These are phyloP conservation scores for Puya raimondii DNA, from an alignment of 176 grass and related monocot species.

Conservation along the genomic window DNA sequence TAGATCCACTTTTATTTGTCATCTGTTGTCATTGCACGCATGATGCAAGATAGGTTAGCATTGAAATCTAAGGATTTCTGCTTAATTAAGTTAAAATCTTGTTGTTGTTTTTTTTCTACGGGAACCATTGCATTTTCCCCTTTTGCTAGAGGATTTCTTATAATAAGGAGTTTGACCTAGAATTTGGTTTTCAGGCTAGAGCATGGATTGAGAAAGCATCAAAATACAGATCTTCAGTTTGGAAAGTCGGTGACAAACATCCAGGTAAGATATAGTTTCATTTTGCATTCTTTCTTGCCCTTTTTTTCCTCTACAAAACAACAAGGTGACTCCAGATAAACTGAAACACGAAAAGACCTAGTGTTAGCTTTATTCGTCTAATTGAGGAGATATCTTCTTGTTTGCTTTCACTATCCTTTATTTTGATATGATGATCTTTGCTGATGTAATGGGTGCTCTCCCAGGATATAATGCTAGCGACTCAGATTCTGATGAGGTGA, in stretches of 20 bases:
- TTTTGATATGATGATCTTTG: neutral
- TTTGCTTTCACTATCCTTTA: slow-evolving; percentile 23
- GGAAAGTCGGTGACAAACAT: slow-evolving; percentile 64
- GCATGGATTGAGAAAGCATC: slow-evolving; percentile 89
- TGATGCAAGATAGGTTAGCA: no score
- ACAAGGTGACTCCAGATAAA: neutral
- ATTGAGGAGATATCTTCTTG: neutral
- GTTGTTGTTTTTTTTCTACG: neutral
- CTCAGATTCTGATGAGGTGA: slow-evolving; percentile 70
- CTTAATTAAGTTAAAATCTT: neutral
- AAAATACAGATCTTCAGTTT: slow-evolving; percentile 63
- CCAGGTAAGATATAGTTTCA: slow-evolving; percentile 48
- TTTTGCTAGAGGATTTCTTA: neutral
- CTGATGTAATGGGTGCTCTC: neutral
- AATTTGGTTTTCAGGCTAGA: slow-evolving; percentile 48
- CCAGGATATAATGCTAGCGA: slow-evolving; percentile 95
- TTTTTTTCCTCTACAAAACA: slow-evolving; percentile 9
- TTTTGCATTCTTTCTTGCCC: neutral
- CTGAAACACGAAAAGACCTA: neutral
- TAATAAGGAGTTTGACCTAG: slow-evolving; percentile 2
- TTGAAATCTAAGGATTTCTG: no score
- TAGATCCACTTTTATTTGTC: no score
- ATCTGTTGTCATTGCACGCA: neutral
- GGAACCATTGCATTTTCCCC: slow-evolving; percentile 3
- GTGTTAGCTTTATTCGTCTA: neutral